Conservation (phyloP, 169 alveolate genomes). For the Theileria equi region DNA sequence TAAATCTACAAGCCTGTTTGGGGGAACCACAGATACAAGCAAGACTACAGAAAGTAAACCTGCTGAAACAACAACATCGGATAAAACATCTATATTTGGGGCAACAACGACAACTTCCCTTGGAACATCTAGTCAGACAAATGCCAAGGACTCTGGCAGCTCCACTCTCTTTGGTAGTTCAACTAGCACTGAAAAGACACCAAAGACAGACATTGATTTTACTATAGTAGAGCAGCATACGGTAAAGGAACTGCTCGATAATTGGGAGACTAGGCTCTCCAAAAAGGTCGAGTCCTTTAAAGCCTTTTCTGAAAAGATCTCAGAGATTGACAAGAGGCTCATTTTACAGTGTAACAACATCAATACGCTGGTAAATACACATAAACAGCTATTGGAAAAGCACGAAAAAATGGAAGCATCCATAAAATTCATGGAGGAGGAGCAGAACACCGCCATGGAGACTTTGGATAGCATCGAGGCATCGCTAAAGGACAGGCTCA, state of each 20-base stretch:
- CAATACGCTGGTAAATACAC: conserved; percentile 30
- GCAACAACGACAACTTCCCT: conserved; percentile 16
- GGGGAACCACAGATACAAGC: conserved; percentile 6
- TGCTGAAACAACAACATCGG: conserved; percentile 1
- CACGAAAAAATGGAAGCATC: conserved; percentile 51
- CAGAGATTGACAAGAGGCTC: conserved; percentile 40
- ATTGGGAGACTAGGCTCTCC: conserved; percentile 48
- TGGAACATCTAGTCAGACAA: background rate
- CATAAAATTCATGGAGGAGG: conserved; percentile 57
- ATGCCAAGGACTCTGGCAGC: no score
- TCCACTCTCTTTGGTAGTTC: background rate
- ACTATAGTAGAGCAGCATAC: conserved; percentile 48
- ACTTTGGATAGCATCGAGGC: conserved; percentile 51
- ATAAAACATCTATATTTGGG: conserved; percentile 16
- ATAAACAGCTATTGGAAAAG: conserved; percentile 42
- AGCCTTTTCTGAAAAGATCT: conserved; percentile 54
- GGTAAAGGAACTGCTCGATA: conserved; percentile 43
- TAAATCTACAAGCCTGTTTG: no score
- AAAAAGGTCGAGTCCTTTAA: conserved; percentile 47
- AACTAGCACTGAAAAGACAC: conserved; percentile 7
- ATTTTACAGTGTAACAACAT: conserved; percentile 47
- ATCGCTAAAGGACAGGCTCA: conserved; percentile 33
- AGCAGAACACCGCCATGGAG: conserved; percentile 41
- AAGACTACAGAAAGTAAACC: conserved; percentile 23
- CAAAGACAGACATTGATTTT: conserved; percentile 40